These are phyloP conservation scores for Eimeria sp. DNA, from an alignment of 169 alveolate genomes.

Conservation along the genomic window DNA sequence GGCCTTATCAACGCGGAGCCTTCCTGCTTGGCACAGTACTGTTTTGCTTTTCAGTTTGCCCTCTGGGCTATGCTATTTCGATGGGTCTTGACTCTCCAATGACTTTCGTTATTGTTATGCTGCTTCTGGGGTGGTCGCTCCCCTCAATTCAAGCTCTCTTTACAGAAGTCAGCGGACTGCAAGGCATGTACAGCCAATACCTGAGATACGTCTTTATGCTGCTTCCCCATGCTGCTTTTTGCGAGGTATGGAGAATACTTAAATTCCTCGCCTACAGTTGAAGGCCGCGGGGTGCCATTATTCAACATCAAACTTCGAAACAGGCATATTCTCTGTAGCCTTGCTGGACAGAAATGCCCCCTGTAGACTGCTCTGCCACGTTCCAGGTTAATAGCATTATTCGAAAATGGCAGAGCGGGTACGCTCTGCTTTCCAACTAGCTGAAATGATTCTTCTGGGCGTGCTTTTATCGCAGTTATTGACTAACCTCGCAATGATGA, in stretches of 20 bases:
- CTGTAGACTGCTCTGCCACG: not conserved
- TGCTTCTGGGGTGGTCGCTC: constrained; percentile 68
- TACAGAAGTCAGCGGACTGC: constrained; percentile 66
- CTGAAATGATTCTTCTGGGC: not conserved
- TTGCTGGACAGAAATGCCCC: not conserved
- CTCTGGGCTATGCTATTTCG: constrained; percentile 60
- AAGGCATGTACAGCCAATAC: constrained; percentile 48
- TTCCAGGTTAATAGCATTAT: not conserved
- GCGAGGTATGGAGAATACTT: constrained; percentile 16
- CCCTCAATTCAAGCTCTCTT: constrained; percentile 71
- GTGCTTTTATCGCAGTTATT: not conserved
- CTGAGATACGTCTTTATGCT: constrained; percentile 45
- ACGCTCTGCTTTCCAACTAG: not conserved
- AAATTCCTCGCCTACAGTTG: not conserved
- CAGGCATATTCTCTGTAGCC: not conserved
- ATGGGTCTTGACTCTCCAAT: constrained; percentile 68
- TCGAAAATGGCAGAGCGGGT: not conserved
- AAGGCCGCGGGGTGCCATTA: not conserved
- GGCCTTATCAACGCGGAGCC: constrained; percentile 56
- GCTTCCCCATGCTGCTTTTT: constrained; percentile 67
- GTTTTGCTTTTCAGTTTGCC: constrained; percentile 63
- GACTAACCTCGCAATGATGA: constrained; percentile 38
- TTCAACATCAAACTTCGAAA: not conserved
- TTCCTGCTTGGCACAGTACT: constrained; percentile 62
- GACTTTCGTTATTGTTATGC: constrained; percentile 70